Evolutionary conservation across 345 rosid species (phyloP), one percentile per base, ranked within the genome.

Genomic region (Populus davidiana): DNA sequence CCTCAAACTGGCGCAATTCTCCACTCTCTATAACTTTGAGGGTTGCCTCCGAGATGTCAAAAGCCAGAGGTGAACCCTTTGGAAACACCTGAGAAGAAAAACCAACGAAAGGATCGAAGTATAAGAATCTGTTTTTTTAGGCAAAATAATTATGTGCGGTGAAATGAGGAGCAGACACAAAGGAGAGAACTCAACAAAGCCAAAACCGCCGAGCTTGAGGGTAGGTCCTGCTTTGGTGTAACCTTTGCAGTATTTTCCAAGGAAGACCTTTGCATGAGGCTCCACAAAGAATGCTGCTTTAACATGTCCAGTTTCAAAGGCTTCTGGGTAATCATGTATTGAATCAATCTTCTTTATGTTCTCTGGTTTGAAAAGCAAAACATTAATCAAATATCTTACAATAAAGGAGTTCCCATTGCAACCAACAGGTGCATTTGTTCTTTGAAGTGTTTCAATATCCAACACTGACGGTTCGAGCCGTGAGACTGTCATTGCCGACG

Each of bases 221-320:
- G 78, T 71, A 31, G 73, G 73, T 18, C 87, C 83, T n/a, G 79
- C 61, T 54, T 17, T 56, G 47, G 76, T 70, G 72, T 41, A 84
- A 14, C 87, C 85, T 25, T 79, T 44, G 80, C 87, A 76, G 72
- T 78, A 77, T 21, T 81, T 81, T 6, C 74, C 75, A 2, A 81
- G 85, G 81, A 81, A 79, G 59, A 73, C 84, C 71, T 69, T 78
- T 14, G 84, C 82, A 23, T 81, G 82, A 9, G 84, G 84, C 69
- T 52, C 82, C 31, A 70, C 83, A 10, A 84, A 79, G 70, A 84
- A 79, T 43, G 83, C 75, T 12, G 81, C 85, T 35, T 71, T 68
- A n/a, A 81, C 76, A 16, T 79, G 72, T 73, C 79, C 85, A 9
- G 43, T 72, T 41, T 52, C 44, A 39, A 79, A 81, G 43, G 81